Evolutionary conservation across 768 basidiomycete genomes (phyloP).

Genomic region (Tricholoma hemisulphureum): DNA sequence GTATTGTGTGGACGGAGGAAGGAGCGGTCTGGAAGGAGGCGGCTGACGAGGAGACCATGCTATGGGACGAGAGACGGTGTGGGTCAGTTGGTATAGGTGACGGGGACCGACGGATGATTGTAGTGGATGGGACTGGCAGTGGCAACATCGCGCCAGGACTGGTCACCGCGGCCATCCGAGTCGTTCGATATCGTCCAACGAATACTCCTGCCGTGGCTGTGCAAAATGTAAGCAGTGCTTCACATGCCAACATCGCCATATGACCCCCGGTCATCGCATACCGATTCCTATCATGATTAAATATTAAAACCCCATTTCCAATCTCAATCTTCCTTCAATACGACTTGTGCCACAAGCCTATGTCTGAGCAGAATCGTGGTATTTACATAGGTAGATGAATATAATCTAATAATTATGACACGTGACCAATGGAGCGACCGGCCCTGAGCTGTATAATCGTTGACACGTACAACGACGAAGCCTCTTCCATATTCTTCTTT

Average conservation of each 20-base stretch:
- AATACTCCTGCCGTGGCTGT: too few relatives aligned
- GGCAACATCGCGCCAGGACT: too few relatives aligned
- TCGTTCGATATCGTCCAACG: too few relatives aligned
- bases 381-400: too few relatives aligned
- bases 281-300: too few relatives aligned
- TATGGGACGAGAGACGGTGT: slow-evolving; percentile 20
- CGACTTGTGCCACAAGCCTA: too few relatives aligned
- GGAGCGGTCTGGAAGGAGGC: slow-evolving; percentile 37
- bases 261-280: too few relatives aligned
- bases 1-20: slow-evolving; percentile 16
- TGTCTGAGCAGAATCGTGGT: too few relatives aligned
- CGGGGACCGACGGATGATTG: slow-evolving; percentile 21
- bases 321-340: too few relatives aligned
- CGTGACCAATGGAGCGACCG: background rate
- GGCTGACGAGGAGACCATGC: slow-evolving; percentile 31
- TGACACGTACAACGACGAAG: background rate
- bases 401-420: too few relatives aligned
- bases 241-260: too few relatives aligned
- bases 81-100: slow-evolving; percentile 20
- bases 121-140: background rate
- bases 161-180: background rate
- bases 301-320: too few relatives aligned
- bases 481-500: background rate
- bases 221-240: background rate
- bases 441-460: background rate